phyloP scores from a whole-genome alignment of 345 rosid genomes.

The Ricinus communis region DNA sequence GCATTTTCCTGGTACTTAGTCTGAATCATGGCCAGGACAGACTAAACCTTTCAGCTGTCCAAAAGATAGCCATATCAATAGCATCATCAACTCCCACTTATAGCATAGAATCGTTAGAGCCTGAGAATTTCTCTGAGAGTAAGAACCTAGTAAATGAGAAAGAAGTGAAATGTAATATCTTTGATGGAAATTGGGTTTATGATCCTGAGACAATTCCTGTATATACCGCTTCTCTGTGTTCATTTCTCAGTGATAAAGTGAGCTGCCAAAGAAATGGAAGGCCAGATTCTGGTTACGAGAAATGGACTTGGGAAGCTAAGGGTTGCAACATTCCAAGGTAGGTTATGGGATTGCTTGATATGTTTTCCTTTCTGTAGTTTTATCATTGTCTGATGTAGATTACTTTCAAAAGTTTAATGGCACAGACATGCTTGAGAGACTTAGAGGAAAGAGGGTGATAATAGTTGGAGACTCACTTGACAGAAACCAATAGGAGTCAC shows the following conservation, averaged over 20 bases:
- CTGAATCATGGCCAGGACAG: slow-evolving; percentile 11
- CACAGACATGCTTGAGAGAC: slow-evolving; percentile 45
- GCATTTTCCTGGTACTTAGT: slow-evolving; percentile 18
- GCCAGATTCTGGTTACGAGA: slow-evolving; percentile 47
- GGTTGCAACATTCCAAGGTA: slow-evolving; percentile 48
- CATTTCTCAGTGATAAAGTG: slow-evolving; percentile 47
- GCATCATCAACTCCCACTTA: neutral
- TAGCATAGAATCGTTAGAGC: neutral
- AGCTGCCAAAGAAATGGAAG: slow-evolving; percentile 53
- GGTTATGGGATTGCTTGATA: neutral
- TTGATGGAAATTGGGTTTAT: slow-evolving; percentile 55
- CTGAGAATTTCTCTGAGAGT: neutral
- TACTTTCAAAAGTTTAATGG: slow-evolving; percentile 40
- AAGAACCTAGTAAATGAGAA: slow-evolving; percentile 18
- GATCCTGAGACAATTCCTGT: slow-evolving; percentile 35
- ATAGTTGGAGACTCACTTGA: slow-evolving; percentile 58
- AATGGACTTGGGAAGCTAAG: slow-evolving; percentile 54
- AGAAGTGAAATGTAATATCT: slow-evolving; percentile 34
- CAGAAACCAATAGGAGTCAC: slow-evolving; percentile 62
- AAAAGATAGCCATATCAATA: neutral
- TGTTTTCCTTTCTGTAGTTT: neutral
- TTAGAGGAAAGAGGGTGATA: slow-evolving; percentile 51
- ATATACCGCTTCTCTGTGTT: slow-evolving; percentile 33
- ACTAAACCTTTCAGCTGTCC: slow-evolving; percentile 16
- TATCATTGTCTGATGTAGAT: neutral